Evolutionary conservation across 441 rosid species (phyloP).

Genomic region (Geranium incanum): DNA sequence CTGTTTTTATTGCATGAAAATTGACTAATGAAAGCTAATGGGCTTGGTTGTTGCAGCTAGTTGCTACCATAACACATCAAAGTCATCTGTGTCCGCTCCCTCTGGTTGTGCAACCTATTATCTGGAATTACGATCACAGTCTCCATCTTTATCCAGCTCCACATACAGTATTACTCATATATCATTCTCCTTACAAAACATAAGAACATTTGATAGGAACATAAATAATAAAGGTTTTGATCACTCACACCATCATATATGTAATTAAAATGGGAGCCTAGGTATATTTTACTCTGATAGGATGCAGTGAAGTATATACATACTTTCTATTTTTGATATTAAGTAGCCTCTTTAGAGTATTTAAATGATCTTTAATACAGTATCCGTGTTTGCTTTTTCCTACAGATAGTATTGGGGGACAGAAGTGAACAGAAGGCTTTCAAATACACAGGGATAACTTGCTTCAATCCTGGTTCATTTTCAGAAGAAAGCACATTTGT

Average conservation of each 20-base stretch:
- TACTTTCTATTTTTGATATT: background rate
- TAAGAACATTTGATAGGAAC: background rate
- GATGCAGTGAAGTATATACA: background rate
- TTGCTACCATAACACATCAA: constrained; percentile 87
- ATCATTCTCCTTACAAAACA: background rate
- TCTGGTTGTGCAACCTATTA: constrained; percentile 75
- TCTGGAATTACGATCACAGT: constrained; percentile 90
- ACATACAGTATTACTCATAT: constrained; percentile 44
- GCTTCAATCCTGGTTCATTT: constrained; percentile 92
- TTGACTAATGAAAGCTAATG: constrained; percentile 14
- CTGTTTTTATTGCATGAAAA: constrained; percentile 2
- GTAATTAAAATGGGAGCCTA: background rate
- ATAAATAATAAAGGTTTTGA: background rate
- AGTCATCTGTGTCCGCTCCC: constrained; percentile 96
- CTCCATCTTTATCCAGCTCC: constrained; percentile 91
- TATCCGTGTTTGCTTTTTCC: constrained; percentile 6
- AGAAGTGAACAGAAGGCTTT: constrained; percentile 75
- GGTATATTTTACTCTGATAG: background rate
- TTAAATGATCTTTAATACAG: background rate
- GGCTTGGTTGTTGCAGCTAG: constrained; percentile 50
- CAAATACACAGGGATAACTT: constrained; percentile 67
- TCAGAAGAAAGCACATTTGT: constrained; percentile 67
- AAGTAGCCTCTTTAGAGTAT: background rate
- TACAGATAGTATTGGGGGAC: constrained; percentile 81
- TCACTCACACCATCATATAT: background rate